Evolutionary conservation across 768 basidiomycete genomes (phyloP).

Genomic region (Agaricus blazei): DNA sequence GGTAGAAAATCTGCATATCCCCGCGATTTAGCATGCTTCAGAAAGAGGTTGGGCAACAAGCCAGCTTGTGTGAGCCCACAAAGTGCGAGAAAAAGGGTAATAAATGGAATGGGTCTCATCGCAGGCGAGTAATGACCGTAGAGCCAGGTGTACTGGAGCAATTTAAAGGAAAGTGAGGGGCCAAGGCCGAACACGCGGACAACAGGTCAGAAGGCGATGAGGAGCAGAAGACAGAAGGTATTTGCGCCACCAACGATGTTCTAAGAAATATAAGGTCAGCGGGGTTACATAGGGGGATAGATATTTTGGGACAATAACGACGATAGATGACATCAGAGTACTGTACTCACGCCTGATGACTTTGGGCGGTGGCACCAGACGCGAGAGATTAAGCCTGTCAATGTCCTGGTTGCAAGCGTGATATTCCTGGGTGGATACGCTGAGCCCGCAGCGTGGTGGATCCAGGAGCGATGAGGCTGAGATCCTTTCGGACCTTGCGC

Average conservation of each 20-base stretch:
- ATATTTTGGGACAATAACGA: not conserved
- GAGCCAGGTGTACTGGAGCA: constrained; percentile 10
- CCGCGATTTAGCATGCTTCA: not conserved
- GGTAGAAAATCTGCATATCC: not conserved
- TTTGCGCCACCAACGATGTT: constrained; percentile 1
- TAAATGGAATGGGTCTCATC: constrained; percentile 11
- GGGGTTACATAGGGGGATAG: not conserved
- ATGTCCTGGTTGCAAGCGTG: not conserved
- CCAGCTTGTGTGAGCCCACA: constrained; percentile 2
- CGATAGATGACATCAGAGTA: not conserved
- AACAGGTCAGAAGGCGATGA: constrained; percentile 2
- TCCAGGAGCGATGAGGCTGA: not conserved
- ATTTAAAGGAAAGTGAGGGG: constrained; percentile 12
- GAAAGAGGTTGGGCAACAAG: not conserved
- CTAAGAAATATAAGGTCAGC: constrained; percentile 3
- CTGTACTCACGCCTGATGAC: not conserved
- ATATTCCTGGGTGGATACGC: constrained; percentile 1
- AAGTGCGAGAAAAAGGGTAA: constrained; percentile 1
- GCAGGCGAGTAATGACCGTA: constrained; percentile 10
- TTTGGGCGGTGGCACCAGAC: not conserved
- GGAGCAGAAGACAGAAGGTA: not conserved
- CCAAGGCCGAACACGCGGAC: constrained; percentile 11
- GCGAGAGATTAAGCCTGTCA: not conserved
- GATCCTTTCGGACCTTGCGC: not conserved
- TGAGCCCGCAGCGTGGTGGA: constrained; percentile 3